phyloP scores from a whole-genome alignment of 2,329 filamentous ascomycete species.

The Diaporthe caulivora region DNA sequence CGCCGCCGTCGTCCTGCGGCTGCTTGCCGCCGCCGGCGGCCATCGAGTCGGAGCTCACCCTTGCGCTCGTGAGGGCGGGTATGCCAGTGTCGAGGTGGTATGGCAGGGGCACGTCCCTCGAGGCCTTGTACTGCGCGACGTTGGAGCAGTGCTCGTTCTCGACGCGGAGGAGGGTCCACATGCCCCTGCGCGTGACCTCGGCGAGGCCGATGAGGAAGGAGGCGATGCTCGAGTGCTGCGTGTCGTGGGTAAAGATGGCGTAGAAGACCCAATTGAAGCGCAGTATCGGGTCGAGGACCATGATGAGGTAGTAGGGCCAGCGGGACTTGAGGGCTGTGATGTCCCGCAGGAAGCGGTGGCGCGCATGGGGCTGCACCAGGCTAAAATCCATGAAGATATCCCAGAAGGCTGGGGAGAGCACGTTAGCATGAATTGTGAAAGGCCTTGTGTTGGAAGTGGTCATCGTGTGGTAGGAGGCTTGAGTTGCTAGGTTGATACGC shows the following conservation, averaged over 20 bases:
- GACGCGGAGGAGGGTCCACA: slow-evolving; percentile 94
- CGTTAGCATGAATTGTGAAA: slow-evolving; percentile 15
- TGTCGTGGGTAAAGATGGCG: slow-evolving; percentile 81
- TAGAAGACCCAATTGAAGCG: slow-evolving; percentile 97
- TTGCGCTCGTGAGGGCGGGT: slow-evolving; percentile 46
- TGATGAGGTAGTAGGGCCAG: slow-evolving; percentile 89
- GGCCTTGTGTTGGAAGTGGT: background rate
- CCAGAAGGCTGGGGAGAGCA: slow-evolving; percentile 76
- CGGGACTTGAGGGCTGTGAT: slow-evolving; percentile 82
- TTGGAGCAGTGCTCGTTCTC: slow-evolving; percentile 98
- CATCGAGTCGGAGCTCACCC: slow-evolving; percentile 52
- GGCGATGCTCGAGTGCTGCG: slow-evolving; percentile 85
- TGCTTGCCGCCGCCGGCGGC: slow-evolving; percentile 36
- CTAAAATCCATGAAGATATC: slow-evolving; percentile 98
- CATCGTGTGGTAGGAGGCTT: background rate
- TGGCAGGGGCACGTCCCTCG: slow-evolving; percentile 86
- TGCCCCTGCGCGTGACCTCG: slow-evolving; percentile 85
- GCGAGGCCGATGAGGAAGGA: slow-evolving; percentile 84
- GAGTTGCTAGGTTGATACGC: slow-evolving; percentile 48
- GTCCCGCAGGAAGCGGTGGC: slow-evolving; percentile 77
- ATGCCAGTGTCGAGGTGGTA: slow-evolving; percentile 72
- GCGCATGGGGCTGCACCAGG: slow-evolving; percentile 81
- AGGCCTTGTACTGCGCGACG: slow-evolving; percentile 90
- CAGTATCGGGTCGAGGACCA: slow-evolving; percentile 84
- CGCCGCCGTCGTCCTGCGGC: slow-evolving; percentile 6